These are phyloP conservation scores for Escallonia rubra DNA, from an alignment of 129 eudicot species.

Conservation along the genomic window DNA sequence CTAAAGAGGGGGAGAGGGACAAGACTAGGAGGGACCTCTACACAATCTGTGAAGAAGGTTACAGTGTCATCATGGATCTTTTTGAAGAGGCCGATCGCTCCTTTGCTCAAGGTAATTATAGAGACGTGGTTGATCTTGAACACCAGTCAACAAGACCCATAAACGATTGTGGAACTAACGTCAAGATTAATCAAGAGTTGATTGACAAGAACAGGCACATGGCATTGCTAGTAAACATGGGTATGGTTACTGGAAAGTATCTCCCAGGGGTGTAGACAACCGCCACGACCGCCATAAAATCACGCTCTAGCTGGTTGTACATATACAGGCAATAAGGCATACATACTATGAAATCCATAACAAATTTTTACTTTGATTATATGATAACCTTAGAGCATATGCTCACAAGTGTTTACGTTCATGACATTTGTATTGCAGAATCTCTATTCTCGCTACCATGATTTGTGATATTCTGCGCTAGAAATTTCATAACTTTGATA, in stretches of 20 bases:
- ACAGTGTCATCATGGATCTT: not conserved
- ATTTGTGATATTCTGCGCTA: too few relatives aligned
- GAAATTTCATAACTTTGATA: too few relatives aligned
- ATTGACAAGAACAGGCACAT: not conserved
- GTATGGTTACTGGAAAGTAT: not conserved
- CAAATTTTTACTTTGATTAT: too few relatives aligned
- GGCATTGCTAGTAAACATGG: not conserved
- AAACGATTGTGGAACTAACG: not conserved
- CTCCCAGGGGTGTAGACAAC: too few relatives aligned
- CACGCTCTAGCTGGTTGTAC: too few relatives aligned
- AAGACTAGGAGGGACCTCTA: not conserved
- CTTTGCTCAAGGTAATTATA: not conserved
- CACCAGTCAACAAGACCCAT: not conserved
- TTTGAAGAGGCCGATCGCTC: not conserved
- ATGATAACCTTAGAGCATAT: too few relatives aligned
- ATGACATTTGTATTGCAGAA: too few relatives aligned
- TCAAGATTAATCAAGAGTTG: not conserved
- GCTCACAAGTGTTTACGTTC: too few relatives aligned
- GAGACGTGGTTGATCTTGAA: not conserved
- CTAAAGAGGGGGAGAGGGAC: not conserved
- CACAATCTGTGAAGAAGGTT: not conserved
- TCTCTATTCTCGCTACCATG: too few relatives aligned
- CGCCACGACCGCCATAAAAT: too few relatives aligned
- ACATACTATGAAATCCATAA: too few relatives aligned
- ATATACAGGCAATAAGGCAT: too few relatives aligned